Evolutionary conservation across 1,284 basidiomycete species (phyloP).

Genomic region (Sparassis latifolia): DNA sequence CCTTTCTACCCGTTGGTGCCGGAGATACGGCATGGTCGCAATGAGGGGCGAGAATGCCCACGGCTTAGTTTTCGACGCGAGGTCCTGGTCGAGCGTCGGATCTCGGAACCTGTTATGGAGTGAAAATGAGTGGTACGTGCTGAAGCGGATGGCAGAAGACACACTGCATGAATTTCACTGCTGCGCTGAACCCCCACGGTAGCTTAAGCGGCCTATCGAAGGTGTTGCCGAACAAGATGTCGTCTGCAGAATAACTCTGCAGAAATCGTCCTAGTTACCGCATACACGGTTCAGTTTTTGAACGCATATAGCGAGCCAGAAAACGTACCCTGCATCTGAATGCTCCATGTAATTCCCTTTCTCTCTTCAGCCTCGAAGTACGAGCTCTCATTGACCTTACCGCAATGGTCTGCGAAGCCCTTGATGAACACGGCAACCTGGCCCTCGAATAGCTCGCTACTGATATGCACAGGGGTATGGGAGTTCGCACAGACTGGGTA

Average conservation of each 20-base stretch:
- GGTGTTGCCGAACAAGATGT: constrained; percentile 85
- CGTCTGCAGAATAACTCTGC: constrained; percentile 58
- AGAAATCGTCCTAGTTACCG: constrained; percentile 60
- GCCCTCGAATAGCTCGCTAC: constrained; percentile 66
- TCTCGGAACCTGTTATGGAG: constrained; percentile 61
- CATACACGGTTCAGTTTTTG: not conserved
- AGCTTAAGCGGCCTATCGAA: constrained; percentile 70
- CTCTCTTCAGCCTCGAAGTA: constrained; percentile 55
- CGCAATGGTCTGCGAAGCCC: constrained; percentile 53
- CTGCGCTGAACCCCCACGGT: constrained; percentile 83
- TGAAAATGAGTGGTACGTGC: not conserved
- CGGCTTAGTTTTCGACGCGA: constrained; percentile 62
- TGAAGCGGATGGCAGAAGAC: constrained; percentile 22
- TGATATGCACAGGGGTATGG: constrained; percentile 40
- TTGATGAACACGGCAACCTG: constrained; percentile 69
- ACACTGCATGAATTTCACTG: constrained; percentile 79
- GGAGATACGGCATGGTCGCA: constrained; percentile 83
- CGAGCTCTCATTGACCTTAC: constrained; percentile 38
- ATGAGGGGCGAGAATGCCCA: constrained; percentile 90
- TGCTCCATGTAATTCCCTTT: constrained; percentile 76
- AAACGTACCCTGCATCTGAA: constrained; percentile 69
- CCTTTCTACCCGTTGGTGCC: constrained; percentile 37
- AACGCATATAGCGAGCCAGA: not conserved
- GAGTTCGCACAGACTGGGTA: constrained; percentile 64
- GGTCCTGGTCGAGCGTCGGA: constrained; percentile 80